Evolutionary conservation across 2,329 filamentous ascomycete species (phyloP).

Genomic region (Emydomyces testavorans): DNA sequence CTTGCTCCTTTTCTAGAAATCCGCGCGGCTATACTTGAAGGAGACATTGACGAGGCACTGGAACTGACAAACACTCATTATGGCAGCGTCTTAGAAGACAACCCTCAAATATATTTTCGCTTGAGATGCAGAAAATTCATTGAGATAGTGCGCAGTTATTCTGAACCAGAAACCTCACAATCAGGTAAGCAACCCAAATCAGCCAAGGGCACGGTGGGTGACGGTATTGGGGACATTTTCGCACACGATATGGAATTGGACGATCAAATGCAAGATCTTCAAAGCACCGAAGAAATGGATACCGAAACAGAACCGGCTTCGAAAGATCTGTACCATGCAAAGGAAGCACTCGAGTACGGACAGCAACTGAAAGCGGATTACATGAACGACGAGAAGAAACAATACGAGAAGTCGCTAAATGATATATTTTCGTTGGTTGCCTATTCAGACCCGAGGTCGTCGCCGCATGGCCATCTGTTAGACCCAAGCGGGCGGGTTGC

Average conservation of each 20-base stretch:
- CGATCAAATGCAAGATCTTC: conserved; percentile 35
- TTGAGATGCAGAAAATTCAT: conserved; percentile 85
- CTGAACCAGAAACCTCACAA: conserved; percentile 48
- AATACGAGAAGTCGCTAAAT: conserved; percentile 60
- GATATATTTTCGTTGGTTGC: conserved; percentile 84
- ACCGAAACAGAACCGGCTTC: conserved; percentile 35
- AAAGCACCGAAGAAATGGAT: conserved; percentile 41
- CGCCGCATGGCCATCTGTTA: conserved; percentile 65
- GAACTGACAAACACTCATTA: conserved; percentile 69
- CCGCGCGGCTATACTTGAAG: conserved; percentile 72
- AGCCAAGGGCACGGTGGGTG: conserved; percentile 13
- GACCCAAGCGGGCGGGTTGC: conserved; percentile 61
- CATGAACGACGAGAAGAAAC: conserved; percentile 54
- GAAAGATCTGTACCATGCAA: conserved; percentile 33
- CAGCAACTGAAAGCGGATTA: conserved; percentile 69
- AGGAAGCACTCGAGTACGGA: conserved; percentile 66
- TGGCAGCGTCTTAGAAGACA: conserved; percentile 63
- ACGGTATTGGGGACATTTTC: conserved; percentile 31
- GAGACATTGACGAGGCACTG: conserved; percentile 84
- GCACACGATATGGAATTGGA: conserved; percentile 49
- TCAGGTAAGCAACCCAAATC: conserved; percentile 32
- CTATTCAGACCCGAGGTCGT: conserved; percentile 68
- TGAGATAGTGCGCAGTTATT: conserved; percentile 74
- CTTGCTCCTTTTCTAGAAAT: conserved; percentile 58
- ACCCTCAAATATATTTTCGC: conserved; percentile 77